phyloP scores from a whole-genome alignment of 78 protist genomes.

The Dictyostelium capitatum region DNA sequence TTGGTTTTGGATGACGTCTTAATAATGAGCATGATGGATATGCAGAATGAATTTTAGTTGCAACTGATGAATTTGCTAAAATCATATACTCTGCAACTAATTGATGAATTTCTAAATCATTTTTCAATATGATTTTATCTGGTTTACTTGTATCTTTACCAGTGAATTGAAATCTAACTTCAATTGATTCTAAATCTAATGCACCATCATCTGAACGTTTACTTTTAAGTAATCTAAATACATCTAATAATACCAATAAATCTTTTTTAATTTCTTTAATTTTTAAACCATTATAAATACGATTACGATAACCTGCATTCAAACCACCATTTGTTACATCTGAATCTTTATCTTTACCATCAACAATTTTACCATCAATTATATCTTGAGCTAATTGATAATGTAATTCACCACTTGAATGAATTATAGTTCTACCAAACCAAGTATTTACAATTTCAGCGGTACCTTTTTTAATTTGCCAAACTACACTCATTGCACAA shows the following conservation, averaged over 20 bases:
- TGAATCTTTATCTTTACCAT: slow-evolving; percentile 34
- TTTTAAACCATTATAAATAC: not conserved
- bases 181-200: slow-evolving; percentile 65
- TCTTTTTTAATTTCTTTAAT: slow-evolving; percentile 19
- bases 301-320: slow-evolving; percentile 42
- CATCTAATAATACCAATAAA: not conserved
- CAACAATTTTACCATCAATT: slow-evolving; percentile 43
- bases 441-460: slow-evolving; percentile 31
- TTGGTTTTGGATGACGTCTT: slow-evolving; percentile 92
- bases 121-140: slow-evolving; percentile 51
- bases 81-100: slow-evolving; percentile 98
- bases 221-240: slow-evolving; percentile 15
- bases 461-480: slow-evolving; percentile 15
- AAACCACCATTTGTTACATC: slow-evolving; percentile 10
- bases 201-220: slow-evolving; percentile 58
- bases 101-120: slow-evolving; percentile 81
- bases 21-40: slow-evolving; percentile 88
- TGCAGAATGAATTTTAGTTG: slow-evolving; percentile 76
- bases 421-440: slow-evolving; percentile 80
- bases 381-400: slow-evolving; percentile 84
- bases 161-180: slow-evolving; percentile 70
- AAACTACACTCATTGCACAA: slow-evolving; percentile 63
- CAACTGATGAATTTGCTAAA: slow-evolving; percentile 96
- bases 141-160: slow-evolving; percentile 26
- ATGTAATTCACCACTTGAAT: slow-evolving; percentile 37